Conservation (phyloP, 441 rosid genomes). For the Omphalea diandra region DNA sequence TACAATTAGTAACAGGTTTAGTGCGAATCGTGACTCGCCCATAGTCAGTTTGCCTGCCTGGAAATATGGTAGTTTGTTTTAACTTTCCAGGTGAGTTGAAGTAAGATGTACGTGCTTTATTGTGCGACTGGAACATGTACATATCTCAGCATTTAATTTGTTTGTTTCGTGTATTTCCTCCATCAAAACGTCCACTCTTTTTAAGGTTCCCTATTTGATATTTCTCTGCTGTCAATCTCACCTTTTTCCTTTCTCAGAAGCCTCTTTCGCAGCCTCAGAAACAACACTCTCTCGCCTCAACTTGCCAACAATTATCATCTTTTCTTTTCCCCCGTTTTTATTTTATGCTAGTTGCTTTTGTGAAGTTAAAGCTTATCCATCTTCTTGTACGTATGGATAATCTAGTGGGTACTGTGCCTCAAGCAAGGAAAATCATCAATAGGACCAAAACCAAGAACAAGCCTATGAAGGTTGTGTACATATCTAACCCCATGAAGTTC, state of each 20-base stretch:
- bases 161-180: background rate
- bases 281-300: background rate
- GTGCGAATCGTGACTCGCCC: no score
- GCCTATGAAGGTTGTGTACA: slow-evolving; percentile 60
- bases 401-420: background rate
- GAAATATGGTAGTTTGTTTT: no score
- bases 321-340: background rate
- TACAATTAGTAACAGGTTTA: no score
- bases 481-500: slow-evolving; percentile 61
- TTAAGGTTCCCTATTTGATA: background rate
- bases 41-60: no score
- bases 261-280: slow-evolving; percentile 1
- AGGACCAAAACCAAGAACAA: slow-evolving; percentile 30
- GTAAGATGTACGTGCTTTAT: background rate
- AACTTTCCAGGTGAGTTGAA: no score
- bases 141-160: background rate
- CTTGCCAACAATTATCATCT: background rate
- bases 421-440: slow-evolving; percentile 21
- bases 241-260: background rate
- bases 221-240: slow-evolving; percentile 1
- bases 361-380: background rate
- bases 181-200: slow-evolving; percentile 3
- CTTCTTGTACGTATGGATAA: slow-evolving; percentile 21
- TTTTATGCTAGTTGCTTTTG: background rate
- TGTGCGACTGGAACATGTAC: background rate